phyloP scores from a whole-genome alignment of 495 filamentous ascomycete species.

The Penicillium coprophilum region DNA sequence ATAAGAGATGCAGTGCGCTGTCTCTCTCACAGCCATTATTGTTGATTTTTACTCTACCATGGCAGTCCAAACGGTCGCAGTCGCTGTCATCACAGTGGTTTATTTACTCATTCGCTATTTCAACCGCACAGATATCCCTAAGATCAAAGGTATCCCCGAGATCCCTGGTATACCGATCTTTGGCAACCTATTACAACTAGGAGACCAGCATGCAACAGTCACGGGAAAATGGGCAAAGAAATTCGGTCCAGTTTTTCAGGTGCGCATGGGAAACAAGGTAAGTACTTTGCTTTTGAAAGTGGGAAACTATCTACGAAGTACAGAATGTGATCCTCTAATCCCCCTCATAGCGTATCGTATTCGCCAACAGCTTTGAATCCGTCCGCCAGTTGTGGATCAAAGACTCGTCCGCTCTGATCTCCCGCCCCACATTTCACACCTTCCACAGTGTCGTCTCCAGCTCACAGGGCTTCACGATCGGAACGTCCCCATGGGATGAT shows the following conservation, averaged over 20 bases:
- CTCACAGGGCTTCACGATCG: conserved; percentile 71
- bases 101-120: conserved; percentile 56
- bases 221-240: conserved; percentile 57
- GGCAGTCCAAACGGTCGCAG: conserved; percentile 43
- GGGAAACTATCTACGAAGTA: not conserved
- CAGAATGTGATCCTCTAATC: not conserved
- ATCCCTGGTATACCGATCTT: conserved; percentile 64
- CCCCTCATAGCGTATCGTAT: conserved; percentile 55
- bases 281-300: not conserved
- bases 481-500: conserved; percentile 73
- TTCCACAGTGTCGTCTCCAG: conserved; percentile 70
- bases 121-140: conserved; percentile 58
- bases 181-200: conserved; percentile 62
- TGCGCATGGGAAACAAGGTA: conserved; percentile 64
- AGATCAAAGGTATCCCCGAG: conserved; percentile 63
- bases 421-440: conserved; percentile 66
- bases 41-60: conserved; percentile 23
- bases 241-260: conserved; percentile 67
- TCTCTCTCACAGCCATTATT: not conserved
- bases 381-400: conserved; percentile 70
- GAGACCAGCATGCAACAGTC: conserved; percentile 54
- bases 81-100: conserved; percentile 43
- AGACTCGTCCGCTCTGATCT: conserved; percentile 69
- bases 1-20: conserved; percentile 11
- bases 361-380: conserved; percentile 68